Base-by-base conservation (phyloP, 345 rosid species). In the Streptanthus diversifolius region DNA sequence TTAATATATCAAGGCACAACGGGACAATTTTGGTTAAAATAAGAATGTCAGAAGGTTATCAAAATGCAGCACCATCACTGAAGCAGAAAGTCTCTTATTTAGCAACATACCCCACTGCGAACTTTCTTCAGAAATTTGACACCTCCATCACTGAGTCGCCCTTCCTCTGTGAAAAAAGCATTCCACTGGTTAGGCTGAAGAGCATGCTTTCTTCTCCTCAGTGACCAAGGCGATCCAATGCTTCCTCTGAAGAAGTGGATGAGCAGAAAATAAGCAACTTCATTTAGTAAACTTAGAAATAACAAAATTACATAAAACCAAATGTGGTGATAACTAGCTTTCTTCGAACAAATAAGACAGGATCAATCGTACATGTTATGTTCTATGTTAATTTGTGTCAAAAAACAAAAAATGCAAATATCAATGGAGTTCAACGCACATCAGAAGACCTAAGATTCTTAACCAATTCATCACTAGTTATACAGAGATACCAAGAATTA, bases 211-310 rank as follows among this genome's bases (percentile, higher is more conserved):
- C 92, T 91, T 88, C 92, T 86, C 72, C 91, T 77, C 37, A 83
- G 91, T 1, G 97, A 89, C 98, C 97, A 93, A 29, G 97, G 98
- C 30, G 97, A 91, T 80, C 85, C 88, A 75, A 83, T 83, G 79
- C 86, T 77, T 10, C 90, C 88, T 79, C 97, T 93, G 84, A 32
- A 70, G 51, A 63, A n/a, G 24, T 64, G 49, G 80, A 56, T 18
- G 36, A 27, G 36, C 69, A 51, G 36, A 36, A 48, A 70, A 56
- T 55, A 22, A 70, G 75, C 11, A 73, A 41, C 15, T 63, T 22
- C 27, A 29, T 18, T 44, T 12, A 54, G 70, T 53, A 70, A 53
- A n/a, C 35, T 54, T n/a, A n/a, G n/a, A n/a, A n/a, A n/a, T 8
- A 76, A 70, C 59, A 19, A 18, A 21, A 0, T 6, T 14, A 24